phyloP scores from a whole-genome alignment of 2,329 filamentous ascomycete genomes.

The Immersiporthe knoxdaviesiana region DNA sequence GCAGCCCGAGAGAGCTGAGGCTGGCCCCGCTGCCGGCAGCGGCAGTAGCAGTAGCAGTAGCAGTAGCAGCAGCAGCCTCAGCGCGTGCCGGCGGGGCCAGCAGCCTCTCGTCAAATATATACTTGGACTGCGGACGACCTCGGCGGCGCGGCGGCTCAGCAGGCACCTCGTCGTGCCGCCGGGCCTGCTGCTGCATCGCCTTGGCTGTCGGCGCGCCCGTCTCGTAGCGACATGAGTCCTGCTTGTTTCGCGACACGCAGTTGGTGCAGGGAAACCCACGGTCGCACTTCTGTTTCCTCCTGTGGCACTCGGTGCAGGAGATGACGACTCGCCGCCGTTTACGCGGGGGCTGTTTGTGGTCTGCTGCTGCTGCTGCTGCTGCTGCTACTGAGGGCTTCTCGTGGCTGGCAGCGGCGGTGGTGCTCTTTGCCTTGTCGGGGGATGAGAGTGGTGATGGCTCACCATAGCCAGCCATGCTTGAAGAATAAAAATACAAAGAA shows the following conservation, averaged over 20 bases:
- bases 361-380: too few species aligned
- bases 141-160: conserved; percentile 4
- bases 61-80: too few species aligned
- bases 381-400: conserved; percentile 2
- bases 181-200: conserved; percentile 34
- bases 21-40: neutral
- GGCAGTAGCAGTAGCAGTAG: too few species aligned
- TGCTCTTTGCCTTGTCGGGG: conserved; percentile 3
- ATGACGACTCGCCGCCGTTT: conserved; percentile 65
- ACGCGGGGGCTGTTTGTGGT: conserved; percentile 48
- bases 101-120: conserved; percentile 2
- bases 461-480: conserved; percentile 16
- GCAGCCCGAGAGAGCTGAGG: neutral
- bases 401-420: conserved; percentile 2
- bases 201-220: conserved; percentile 50
- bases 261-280: conserved; percentile 62
- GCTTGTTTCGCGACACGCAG: conserved; percentile 60
- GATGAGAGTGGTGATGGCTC: conserved; percentile 22
- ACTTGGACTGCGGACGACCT: conserved; percentile 26
- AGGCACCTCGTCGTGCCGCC: neutral
- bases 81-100: neutral
- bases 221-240: conserved; percentile 61
- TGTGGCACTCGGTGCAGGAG: conserved; percentile 66
- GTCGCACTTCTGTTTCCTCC: conserved; percentile 68
- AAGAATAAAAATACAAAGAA: too few species aligned